A percentile compares a stretch with the other conserved stretches of the same genome.
These are phyloP conservation scores for Alternaria gaisen DNA, from an alignment of 2,329 filamentous ascomycete genomes.

Conservation along the genomic window DNA sequence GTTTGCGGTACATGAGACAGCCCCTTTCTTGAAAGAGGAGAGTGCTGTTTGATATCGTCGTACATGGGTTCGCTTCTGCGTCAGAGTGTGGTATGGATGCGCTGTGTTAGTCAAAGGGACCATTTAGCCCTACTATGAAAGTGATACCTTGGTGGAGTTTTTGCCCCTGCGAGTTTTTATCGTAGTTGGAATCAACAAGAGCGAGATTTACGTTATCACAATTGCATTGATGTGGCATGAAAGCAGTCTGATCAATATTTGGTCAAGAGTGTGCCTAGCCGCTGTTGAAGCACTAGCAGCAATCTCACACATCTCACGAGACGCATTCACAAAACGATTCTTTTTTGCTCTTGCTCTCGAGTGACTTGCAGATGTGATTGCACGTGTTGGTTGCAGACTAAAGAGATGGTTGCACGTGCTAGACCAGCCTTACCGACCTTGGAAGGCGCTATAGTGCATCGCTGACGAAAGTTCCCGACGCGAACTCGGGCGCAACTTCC, in stretches of 20 bases:
- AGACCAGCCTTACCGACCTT: neutral
- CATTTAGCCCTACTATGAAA: constrained; percentile 12
- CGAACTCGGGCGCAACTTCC: constrained; percentile 24
- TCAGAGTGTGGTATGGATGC: constrained; percentile 7
- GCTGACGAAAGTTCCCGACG: constrained; percentile 23
- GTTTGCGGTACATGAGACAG: constrained; percentile 54
- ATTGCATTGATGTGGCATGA: neutral
- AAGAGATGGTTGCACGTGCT: constrained; percentile 12
- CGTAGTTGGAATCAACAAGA: constrained; percentile 5
- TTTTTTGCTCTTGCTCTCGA: neutral
- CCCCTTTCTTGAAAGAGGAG: constrained; percentile 44
- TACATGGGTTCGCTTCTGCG: neutral
- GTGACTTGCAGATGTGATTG: neutral
- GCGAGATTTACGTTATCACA: neutral
- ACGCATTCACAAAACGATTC: neutral
- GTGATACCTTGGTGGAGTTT: constrained; percentile 26
- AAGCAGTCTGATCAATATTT: too few relatives aligned
- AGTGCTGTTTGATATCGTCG: constrained; percentile 32
- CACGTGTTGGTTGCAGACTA: neutral
- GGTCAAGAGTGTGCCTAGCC: too few relatives aligned
- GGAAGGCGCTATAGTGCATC: constrained; percentile 10
- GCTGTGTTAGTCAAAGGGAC: constrained; percentile 4
- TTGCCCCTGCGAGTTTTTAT: constrained; percentile 5
- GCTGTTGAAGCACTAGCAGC: too few relatives aligned
- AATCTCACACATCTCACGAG: too few relatives aligned